Evolutionary conservation across 2,329 filamentous ascomycete genomes (phyloP), one percentile per base, ranked within the genome.

Genomic region (Ophiobolus disseminans): DNA sequence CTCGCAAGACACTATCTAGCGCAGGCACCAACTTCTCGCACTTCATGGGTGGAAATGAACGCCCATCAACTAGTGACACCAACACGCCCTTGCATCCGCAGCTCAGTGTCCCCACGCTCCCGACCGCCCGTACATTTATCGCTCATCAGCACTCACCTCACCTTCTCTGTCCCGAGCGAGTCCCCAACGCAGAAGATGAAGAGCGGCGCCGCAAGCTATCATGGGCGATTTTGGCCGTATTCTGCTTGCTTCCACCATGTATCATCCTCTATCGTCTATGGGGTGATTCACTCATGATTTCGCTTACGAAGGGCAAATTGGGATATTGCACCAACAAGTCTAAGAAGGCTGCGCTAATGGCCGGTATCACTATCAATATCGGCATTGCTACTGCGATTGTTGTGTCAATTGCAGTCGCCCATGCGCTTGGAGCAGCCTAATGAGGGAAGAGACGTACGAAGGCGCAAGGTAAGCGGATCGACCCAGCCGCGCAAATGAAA

Each of bases 221-320:
- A 3, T 70, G 69, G 65, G 38, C 60, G 20, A 65, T 74, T 34
- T 65, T 74, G 25, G 60, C 55, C 1, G 43, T 58, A 1, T 74
- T 70, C 46, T 68, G 65, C 38, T 17, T 74, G 1, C 53, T 75
- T 11, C 73, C 73, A 4, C 68, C 72, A 5, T 55, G 66, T 10
- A 66, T 74, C 21, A 57, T 74, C 21, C 60, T 75, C 19, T 73
- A 65, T 46, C 69, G 72, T n/a, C 62, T 60, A 20, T 53, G 57
- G 17, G 64, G 69, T 26, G 73, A 75, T 48, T 41, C 46, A 2
- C 44, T 71, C 35, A 70, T 75, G 9, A 48, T 52, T 9, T 64
- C 53, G 2, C 32, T 65, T 11, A 70, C 72, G 0, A 53, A 67
- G 5, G 72, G 72, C 10, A 55, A 60, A 3, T 53, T 74, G 17